These are phyloP conservation scores for Boletus reticulatus DNA, from an alignment of 768 basidiomycete species.

Conservation along the genomic window DNA sequence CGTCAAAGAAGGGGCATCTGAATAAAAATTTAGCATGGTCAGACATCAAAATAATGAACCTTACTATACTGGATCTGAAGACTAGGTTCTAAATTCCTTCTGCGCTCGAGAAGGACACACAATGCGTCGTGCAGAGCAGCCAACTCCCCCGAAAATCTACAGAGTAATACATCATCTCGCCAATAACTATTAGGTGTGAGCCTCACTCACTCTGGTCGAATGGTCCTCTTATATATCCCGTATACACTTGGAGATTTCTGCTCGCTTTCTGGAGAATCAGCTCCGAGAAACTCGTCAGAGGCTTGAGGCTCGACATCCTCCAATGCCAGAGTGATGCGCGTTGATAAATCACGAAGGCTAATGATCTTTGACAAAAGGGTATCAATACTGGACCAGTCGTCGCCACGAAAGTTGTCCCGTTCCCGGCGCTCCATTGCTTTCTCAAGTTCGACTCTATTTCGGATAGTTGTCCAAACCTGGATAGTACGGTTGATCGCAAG, in stretches of 20 bases:
- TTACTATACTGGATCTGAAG: slow-evolving; percentile 57
- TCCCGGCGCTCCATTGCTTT: slow-evolving; percentile 46
- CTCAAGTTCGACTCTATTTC: slow-evolving; percentile 53
- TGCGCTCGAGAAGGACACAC: slow-evolving; percentile 41
- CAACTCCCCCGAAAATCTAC: slow-evolving; percentile 62
- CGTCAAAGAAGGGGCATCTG: slow-evolving; percentile 72
- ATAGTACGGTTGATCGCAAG: slow-evolving; percentile 63
- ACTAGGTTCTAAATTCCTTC: slow-evolving; percentile 50
- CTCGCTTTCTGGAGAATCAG: slow-evolving; percentile 12
- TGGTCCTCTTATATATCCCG: slow-evolving; percentile 47
- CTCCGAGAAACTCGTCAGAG: slow-evolving; percentile 26
- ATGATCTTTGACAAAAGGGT: slow-evolving; percentile 51
- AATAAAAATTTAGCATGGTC: slow-evolving; percentile 8
- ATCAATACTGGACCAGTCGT: slow-evolving; percentile 60
- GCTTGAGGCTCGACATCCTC: slow-evolving; percentile 26
- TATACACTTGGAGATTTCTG: slow-evolving; percentile 23
- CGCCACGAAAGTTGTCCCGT: slow-evolving; percentile 10
- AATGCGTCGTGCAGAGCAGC: slow-evolving; percentile 47
- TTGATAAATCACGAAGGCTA: slow-evolving; percentile 50
- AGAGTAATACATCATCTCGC: neutral
- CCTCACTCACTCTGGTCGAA: slow-evolving; percentile 62
- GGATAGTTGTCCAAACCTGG: slow-evolving; percentile 54
- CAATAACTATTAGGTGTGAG: neutral
- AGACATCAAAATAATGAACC: slow-evolving; percentile 4
- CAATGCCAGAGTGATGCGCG: slow-evolving; percentile 53